Evolutionary conservation across 805 yeast genomes (phyloP), one percentile per base, ranked within the genome.

Genomic region (Teunomyces barrocoloradensis): DNA sequence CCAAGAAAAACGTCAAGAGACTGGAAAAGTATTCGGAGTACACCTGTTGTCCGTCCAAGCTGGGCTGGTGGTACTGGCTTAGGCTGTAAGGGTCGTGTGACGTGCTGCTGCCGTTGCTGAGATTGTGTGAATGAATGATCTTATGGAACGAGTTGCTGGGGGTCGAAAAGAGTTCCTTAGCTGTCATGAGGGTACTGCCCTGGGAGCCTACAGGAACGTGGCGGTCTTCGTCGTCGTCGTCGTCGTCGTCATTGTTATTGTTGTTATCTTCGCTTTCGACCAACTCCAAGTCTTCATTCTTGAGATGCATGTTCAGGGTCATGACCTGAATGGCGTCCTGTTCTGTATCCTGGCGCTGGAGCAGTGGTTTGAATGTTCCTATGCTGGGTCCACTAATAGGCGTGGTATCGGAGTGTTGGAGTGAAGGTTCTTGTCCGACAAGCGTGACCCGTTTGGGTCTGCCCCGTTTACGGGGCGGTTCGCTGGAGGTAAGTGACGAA

Each of bases 1-100:
- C 80, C 41, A 79, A 70, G 53, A 82, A 80, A 59, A 71, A 82
- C n/a, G 71, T 69, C 42, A 82, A 65, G 32, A 82, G 59, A 18
- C 68, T 62, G 18, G 71, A 69, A 49, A 71, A 75, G 47, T 73
- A 75, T 5, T 73, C 78, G 17, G 67, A 53, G 47, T 65, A 71
- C 6, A 59, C 48, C 7, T 52, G 51, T 20, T 62, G 64, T 18
- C 58, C 60, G 29, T 57, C 57, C 50, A 55, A 37, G 35, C 52
- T 46, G 29, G 65, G 69, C 60, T 53, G 77, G 60, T 52, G 79
- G 65, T 53, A 76, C 50, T 56, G 80, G 59, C 46, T 73, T 53
- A 56, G 56, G 51, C 77, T 53, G 65, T 71, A 63, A 55, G 75
- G 65, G 57, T 66, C 68, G 55, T 65, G 60, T 29, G 47, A 34